A percentile compares a stretch with the other conserved stretches of the same genome.
phyloP scores from a whole-genome alignment of 331 rosid species.

The Pyrus hybrid region DNA sequence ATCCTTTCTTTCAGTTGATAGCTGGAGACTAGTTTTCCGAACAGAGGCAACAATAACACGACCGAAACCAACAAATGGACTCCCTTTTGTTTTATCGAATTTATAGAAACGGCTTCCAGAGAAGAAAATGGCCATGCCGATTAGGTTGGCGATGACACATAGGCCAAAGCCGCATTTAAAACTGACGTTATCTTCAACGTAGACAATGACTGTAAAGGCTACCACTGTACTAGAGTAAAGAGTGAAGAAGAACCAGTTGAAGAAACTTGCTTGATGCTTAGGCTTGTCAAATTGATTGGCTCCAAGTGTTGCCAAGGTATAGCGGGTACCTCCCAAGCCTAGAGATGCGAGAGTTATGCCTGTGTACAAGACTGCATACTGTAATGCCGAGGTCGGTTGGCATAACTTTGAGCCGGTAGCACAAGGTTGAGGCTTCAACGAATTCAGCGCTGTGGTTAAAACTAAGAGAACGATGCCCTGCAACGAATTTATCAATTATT shows the following conservation, averaged over 20 bases:
- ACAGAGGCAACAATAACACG: slow-evolving; percentile 45
- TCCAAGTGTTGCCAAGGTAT: slow-evolving; percentile 51
- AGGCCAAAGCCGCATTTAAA: slow-evolving; percentile 51
- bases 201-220: slow-evolving; percentile 30
- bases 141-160: slow-evolving; percentile 4
- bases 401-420: slow-evolving; percentile 27
- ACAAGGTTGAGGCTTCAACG: slow-evolving; percentile 42
- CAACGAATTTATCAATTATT: neutral
- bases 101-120: slow-evolving; percentile 40
- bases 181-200: slow-evolving; percentile 41
- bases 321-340: slow-evolving; percentile 62
- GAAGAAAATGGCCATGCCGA: slow-evolving; percentile 29
- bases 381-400: slow-evolving; percentile 31
- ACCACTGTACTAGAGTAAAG: slow-evolving; percentile 7
- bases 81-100: slow-evolving; percentile 27
- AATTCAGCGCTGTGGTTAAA: slow-evolving; percentile 26
- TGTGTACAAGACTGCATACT: slow-evolving; percentile 27
- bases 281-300: slow-evolving; percentile 46
- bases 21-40: slow-evolving; percentile 27
- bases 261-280: slow-evolving; percentile 35
- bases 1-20: slow-evolving; percentile 19
- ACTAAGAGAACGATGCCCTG: slow-evolving; percentile 38
- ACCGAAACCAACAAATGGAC: slow-evolving; percentile 36
- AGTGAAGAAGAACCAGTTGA: slow-evolving; percentile 53
- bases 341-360: slow-evolving; percentile 24